Evolutionary conservation across 176 grass and related monocot species (phyloP).

Genomic region (Metroxylon sagu): DNA sequence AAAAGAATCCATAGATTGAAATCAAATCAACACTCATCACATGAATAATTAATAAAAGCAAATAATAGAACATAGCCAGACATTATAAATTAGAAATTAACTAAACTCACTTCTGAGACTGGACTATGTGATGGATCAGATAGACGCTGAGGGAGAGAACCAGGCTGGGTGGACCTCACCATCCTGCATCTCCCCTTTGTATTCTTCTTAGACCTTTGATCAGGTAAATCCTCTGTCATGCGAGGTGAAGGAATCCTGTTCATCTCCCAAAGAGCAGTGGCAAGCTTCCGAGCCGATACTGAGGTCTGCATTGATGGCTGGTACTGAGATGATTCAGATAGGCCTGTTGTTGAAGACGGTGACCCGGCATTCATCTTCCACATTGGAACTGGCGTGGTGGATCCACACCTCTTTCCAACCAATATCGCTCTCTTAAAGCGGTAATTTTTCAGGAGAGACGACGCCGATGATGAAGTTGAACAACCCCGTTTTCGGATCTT

Average conservation of each 20-base stretch:
- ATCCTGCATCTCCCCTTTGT: background rate
- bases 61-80: background rate
- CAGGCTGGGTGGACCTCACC: background rate
- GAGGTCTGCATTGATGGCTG: slow-evolving; percentile 9
- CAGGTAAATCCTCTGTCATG: background rate
- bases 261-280: slow-evolving; percentile 48
- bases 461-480: slow-evolving; percentile 38
- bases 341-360: slow-evolving; percentile 12
- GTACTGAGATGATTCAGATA: slow-evolving; percentile 40
- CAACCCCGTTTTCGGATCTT: slow-evolving; percentile 41
- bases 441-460: slow-evolving; percentile 26
- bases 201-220: background rate
- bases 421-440: slow-evolving; percentile 28
- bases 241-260: slow-evolving; percentile 25
- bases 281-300: slow-evolving; percentile 66
- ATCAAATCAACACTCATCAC: background rate
- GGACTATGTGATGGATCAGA: background rate
- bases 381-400: slow-evolving; percentile 5
- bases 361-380: slow-evolving; percentile 13
- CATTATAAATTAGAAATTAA: background rate
- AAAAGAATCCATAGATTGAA: background rate
- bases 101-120: background rate
- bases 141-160: background rate
- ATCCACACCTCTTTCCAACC: slow-evolving; percentile 20
- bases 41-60: too few relatives aligned